Percentiles rank a stretch among this genome's conserved stretches.
Evolutionary conservation across 176 grass and related monocot genomes (phyloP).

Genomic region (Aegilops umbellulata): DNA sequence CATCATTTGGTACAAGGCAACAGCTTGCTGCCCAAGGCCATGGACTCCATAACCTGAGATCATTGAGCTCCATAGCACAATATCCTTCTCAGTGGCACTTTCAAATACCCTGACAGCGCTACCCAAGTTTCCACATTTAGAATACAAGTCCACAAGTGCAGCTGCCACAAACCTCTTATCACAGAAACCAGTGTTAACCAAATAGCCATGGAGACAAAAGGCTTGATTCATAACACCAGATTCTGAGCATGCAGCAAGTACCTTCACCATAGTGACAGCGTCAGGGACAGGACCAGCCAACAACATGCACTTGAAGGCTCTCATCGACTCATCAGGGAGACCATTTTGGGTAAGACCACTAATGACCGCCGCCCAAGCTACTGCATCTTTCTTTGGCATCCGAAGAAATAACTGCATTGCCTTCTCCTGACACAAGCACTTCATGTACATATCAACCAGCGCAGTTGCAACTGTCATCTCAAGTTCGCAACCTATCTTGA

Average conservation of each 20-base stretch:
- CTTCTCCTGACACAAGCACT: slow-evolving; percentile 47
- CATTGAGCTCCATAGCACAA: slow-evolving; percentile 68
- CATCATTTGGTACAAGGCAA: slow-evolving; percentile 54
- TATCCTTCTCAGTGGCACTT: slow-evolving; percentile 48
- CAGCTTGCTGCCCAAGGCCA: slow-evolving; percentile 53
- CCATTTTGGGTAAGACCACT: slow-evolving; percentile 54
- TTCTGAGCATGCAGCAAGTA: slow-evolving; percentile 41
- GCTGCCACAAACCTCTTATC: slow-evolving; percentile 56
- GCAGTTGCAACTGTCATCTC: slow-evolving; percentile 56
- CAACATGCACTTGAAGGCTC: slow-evolving; percentile 50
- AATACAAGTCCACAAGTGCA: slow-evolving; percentile 61
- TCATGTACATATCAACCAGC: slow-evolving; percentile 82
- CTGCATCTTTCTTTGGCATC: slow-evolving; percentile 69
- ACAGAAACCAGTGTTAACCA: slow-evolving; percentile 47
- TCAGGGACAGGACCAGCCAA: slow-evolving; percentile 40
- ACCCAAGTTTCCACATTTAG: slow-evolving; percentile 59
- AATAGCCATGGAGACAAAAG: slow-evolving; percentile 62
- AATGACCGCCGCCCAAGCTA: slow-evolving; percentile 63
- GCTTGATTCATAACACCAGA: slow-evolving; percentile 41
- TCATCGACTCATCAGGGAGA: slow-evolving; percentile 38
- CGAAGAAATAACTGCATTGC: slow-evolving; percentile 46
- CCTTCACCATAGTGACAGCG: slow-evolving; percentile 61
- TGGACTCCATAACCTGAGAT: slow-evolving; percentile 72
- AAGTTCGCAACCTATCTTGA: slow-evolving; percentile 47
- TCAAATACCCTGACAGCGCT: slow-evolving; percentile 42